Evolutionary conservation across 169 alveolate genomes (phyloP).

Genomic region (Plasmodium gonderi): DNA sequence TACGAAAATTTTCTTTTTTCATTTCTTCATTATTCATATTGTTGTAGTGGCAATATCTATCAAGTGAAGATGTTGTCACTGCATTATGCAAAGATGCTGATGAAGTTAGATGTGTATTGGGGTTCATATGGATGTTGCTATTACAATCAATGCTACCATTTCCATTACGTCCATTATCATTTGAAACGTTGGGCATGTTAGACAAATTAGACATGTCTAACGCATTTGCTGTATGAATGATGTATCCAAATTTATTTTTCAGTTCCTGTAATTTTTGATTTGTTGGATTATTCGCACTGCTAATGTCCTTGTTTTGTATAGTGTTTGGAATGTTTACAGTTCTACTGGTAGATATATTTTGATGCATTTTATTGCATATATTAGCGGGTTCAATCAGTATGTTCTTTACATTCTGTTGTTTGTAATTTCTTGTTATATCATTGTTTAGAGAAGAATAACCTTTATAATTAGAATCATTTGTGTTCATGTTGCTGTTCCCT

Average conservation of each 20-base stretch:
- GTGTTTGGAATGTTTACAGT: background rate
- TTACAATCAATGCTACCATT: background rate
- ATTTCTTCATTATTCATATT: constrained; percentile 1
- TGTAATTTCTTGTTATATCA: background rate
- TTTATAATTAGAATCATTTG: background rate
- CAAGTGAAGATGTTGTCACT: background rate
- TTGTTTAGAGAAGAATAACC: background rate
- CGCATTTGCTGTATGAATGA: background rate
- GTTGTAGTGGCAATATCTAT: background rate
- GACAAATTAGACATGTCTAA: background rate
- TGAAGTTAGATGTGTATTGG: background rate
- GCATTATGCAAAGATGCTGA: background rate
- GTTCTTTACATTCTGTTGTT: background rate
- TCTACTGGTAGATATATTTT: constrained; percentile 1
- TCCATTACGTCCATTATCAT: background rate
- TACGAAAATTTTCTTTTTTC: background rate
- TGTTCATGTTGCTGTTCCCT: background rate
- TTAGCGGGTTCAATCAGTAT: background rate
- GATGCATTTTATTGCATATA: background rate
- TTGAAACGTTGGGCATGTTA: background rate
- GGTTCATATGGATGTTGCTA: background rate
- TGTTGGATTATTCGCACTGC: background rate
- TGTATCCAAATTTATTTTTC: background rate
- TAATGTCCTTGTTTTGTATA: background rate
- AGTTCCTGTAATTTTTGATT: constrained; percentile 20